Conservation (phyloP, 176 grass and related monocot genomes). For the Bromus sterilis region DNA sequence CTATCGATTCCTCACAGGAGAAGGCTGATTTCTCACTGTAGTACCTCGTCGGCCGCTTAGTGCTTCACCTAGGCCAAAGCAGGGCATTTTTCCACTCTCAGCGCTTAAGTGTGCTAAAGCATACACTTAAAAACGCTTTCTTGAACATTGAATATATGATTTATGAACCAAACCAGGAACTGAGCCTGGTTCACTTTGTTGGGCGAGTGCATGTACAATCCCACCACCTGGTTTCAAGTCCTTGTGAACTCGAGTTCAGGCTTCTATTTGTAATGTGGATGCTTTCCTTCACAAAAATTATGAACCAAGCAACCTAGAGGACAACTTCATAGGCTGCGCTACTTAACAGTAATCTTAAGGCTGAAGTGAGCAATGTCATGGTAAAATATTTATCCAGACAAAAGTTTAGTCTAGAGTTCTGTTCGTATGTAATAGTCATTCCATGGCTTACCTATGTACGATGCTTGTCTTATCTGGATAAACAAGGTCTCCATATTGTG, state of each 20-base stretch:
- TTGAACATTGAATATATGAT: too few species aligned
- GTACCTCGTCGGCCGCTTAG: neutral
- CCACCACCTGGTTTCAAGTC: too few species aligned
- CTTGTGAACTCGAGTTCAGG: too few species aligned
- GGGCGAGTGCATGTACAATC: too few species aligned
- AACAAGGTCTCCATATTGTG: conserved; percentile 84
- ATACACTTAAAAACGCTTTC: neutral
- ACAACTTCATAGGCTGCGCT: neutral
- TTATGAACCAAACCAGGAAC: neutral
- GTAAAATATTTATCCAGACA: conserved; percentile 9
- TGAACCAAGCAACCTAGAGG: neutral
- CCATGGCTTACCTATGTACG: conserved; percentile 62
- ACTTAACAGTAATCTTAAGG: neutral
- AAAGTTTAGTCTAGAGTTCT: neutral
- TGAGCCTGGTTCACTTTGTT: too few species aligned
- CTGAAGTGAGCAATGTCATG: neutral
- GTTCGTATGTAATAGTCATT: neutral
- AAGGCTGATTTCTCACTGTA: neutral
- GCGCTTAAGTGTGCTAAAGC: neutral
- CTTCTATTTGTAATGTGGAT: too few species aligned
- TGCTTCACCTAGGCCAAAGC: neutral
- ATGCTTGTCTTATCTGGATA: conserved; percentile 89
- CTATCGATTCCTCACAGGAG: neutral
- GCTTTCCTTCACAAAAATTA: neutral
- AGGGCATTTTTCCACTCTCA: neutral